Evolutionary conservation across 345 rosid genomes (phyloP), one percentile per base, ranked within the genome.

Genomic region (Psidium guajava): DNA sequence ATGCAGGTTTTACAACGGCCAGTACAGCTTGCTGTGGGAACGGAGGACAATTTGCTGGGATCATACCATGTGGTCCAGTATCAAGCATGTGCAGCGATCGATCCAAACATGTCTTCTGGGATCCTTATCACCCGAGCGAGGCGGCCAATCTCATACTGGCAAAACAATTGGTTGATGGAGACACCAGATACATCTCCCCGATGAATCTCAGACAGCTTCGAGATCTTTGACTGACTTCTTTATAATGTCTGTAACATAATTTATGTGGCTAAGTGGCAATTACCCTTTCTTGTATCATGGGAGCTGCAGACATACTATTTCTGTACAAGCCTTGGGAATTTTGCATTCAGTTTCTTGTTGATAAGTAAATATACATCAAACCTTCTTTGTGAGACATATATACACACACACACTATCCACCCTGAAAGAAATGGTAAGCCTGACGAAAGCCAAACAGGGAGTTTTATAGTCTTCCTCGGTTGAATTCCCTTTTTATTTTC

Each of bases 121-220:
- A 97, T 87, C 93, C 98, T 58, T 95, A 94, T 88, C 97, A 95
- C 87, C 98, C 96, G 51, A 95, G 94, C 25, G 98, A 97, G 84
- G 97, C 98, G 15, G 94, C 98, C 59, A 95, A 94, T 84, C 57
- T 94, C 54, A 84, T 95, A 18, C 82, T 94, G 51, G 98, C 96
- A 21, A 93, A 91, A 81, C 91, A 93, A 89, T 89, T 93, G 53
- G 57, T 95, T 18, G 88, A 91, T 27, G 99, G 96, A 7, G 93
- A 90, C 47, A 73, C 89, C 5, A 90, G 69, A 47, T 92, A 86
- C 82, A 89, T 93, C 7, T 89, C 95, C 20, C 98, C 98, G 2
- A 80, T 94, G 83, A 95, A 94, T 86, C 94, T 96, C 47, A 89
- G 92, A 81, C 97, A 91, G 42, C 98, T 95, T 80, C 90, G 95